Base-by-base conservation (phyloP, 306 rosid species). In the Hippophae rhamnoides region DNA sequence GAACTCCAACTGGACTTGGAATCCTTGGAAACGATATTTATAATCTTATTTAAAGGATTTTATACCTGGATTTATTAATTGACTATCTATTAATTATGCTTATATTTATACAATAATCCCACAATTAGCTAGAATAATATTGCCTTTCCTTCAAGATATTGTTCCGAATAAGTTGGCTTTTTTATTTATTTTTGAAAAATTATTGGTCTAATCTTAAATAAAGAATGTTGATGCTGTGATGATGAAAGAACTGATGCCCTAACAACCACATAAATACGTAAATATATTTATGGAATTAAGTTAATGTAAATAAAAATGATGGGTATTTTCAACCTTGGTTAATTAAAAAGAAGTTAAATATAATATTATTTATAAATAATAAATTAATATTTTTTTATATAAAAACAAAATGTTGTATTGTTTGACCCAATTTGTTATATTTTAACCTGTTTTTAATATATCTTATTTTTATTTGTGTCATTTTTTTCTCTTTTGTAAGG, bases 1-100 rank as follows among this genome's bases (percentile, higher is more conserved):
- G 77, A 67, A 75, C 69, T 67, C 43, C 38, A 2, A 72, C 69
- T 49, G 69, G 78, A 86, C 70, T 67, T 68, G 73, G 81, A 81
- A 81, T 74, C 80, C 4, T 54, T 42, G 65, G 71, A 79, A 78
- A 63, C 63, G 66, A 52, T 66, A 70, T 68, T 79, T 69, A 40
- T 61, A 47, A 18, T 63, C 68, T 42, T 60, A 65, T 53, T 56
- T 62, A 65, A 53, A 60, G 64, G 65, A 53, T 69, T 13, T 54
- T 13, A 56, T 63, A 62, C 67, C 67, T 60, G 49, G 61, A 61
- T 38, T 60, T 63, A 31, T 31, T 31, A 31, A 31, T 31, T 31
- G 38, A 31, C 38, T 31, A 31, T 31, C 38, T 55, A 57, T 54
- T 60, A 50, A 63, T 60, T 62, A 13, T 47, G 65, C 43, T 76